Conservation (phyloP, 73 alveolate species). For the Symbiodinium natans region DNA sequence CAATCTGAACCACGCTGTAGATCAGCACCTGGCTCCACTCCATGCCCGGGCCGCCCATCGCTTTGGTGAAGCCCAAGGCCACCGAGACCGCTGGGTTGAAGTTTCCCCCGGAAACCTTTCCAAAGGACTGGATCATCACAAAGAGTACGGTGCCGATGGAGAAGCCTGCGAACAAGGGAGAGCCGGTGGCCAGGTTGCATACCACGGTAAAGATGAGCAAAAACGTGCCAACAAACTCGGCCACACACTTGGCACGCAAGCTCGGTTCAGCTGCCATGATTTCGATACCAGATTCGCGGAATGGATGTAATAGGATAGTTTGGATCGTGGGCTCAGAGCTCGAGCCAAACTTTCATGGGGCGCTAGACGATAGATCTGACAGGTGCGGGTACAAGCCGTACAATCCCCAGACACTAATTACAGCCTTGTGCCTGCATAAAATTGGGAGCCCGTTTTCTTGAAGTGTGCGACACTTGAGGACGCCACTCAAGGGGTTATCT, state of each 20-base stretch:
- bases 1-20: background rate
- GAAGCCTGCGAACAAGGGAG: background rate
- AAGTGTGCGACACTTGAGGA: too few relatives aligned
- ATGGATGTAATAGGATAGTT: too few relatives aligned
- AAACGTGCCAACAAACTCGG: background rate
- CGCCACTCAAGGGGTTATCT: too few relatives aligned
- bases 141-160: background rate
- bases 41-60: background rate
- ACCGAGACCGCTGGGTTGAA: background rate
- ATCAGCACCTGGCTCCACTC: background rate
- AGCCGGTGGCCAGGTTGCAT: background rate
- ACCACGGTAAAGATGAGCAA: too few relatives aligned
- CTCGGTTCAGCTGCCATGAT: background rate
- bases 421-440: too few relatives aligned
- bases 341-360: too few relatives aligned
- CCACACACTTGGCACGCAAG: background rate
- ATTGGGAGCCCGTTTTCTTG: too few relatives aligned
- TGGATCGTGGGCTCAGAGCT: too few relatives aligned
- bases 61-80: background rate
- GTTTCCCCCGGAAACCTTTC: background rate
- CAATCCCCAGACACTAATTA: too few relatives aligned
- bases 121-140: background rate
- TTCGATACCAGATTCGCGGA: background rate
- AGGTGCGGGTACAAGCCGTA: too few relatives aligned
- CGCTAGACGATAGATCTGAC: too few relatives aligned